Conservation (phyloP, 2,329 filamentous ascomycete genomes). For the Sporothrix inflata region DNA sequence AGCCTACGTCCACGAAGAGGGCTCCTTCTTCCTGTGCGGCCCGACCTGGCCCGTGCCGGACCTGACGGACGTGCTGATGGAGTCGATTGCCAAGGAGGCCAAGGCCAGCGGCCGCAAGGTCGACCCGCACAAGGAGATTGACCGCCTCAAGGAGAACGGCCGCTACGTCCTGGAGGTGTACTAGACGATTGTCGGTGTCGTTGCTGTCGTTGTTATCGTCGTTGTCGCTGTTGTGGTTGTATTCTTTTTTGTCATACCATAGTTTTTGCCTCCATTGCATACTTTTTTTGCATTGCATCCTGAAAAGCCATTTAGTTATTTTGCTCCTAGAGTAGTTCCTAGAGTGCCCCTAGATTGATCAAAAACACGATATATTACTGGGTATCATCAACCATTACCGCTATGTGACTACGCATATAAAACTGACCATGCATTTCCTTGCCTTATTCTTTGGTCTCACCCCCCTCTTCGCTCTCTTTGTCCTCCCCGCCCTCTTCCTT, state of each 20-base stretch:
- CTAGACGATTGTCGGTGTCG: constrained; percentile 51
- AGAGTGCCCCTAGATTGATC: constrained; percentile 3
- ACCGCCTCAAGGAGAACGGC: constrained; percentile 91
- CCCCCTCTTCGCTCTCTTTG: not conserved
- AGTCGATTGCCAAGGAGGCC: constrained; percentile 81
- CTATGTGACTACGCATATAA: not conserved
- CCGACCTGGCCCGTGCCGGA: constrained; percentile 98
- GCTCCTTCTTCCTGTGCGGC: constrained; percentile 95
- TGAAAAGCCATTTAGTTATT: not conserved
- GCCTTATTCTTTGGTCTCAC: not conserved
- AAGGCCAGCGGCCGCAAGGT: constrained; percentile 75
- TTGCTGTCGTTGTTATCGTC: not conserved
- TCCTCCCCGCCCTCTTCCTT: not conserved
- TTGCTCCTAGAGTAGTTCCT: constrained; percentile 5
- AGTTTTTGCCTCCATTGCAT: constrained; percentile 6
- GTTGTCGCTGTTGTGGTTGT: not conserved
- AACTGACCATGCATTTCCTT: not conserved
- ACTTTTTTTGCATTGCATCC: not conserved
- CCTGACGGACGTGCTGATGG: constrained; percentile 89
- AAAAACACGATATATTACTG: constrained; percentile 3
- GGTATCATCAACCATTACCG: not conserved
- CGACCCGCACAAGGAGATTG: constrained; percentile 87
- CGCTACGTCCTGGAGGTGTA: constrained; percentile 98
- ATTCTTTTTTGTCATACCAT: not conserved
- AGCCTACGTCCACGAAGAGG: constrained; percentile 84